phyloP scores from a whole-genome alignment of 163 green algal genomes.

The Chloromonas sp. region DNA sequence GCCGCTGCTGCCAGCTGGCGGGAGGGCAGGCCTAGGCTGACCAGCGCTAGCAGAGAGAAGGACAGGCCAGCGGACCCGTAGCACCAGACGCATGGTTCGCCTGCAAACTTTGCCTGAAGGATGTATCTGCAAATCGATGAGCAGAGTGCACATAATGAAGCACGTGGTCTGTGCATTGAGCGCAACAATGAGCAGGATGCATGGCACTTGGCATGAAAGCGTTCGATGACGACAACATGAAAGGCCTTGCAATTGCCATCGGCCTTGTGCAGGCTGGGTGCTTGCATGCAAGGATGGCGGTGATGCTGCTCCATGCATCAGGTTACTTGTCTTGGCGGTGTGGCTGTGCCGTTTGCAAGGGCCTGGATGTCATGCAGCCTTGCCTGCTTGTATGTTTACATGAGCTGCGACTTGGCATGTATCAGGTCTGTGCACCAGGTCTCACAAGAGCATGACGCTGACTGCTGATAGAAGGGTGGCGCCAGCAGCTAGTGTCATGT shows the following conservation, averaged over 20 bases:
- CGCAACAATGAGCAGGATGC: not conserved
- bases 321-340: too few species aligned
- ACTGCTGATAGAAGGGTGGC: not conserved
- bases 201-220: not conserved
- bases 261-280: not conserved
- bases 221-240: not conserved
- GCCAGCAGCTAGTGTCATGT: conserved; percentile 4
- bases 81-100: conserved; percentile 74
- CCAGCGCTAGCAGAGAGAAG: conserved; percentile 34
- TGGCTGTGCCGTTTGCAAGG: too few species aligned
- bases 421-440: not conserved
- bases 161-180: too few species aligned
- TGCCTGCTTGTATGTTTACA: too few species aligned
- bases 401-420: too few species aligned
- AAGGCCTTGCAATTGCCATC: not conserved
- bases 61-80: conserved; percentile 67
- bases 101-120: conserved; percentile 57
- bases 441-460: conserved; percentile 12
- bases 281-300: not conserved
- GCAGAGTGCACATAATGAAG: too few species aligned
- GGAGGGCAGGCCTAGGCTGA: conserved; percentile 22
- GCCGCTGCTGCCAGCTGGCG: conserved; percentile 30
- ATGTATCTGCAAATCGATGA: conserved; percentile 40
- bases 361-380: too few species aligned
- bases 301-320: not conserved